Evolutionary conservation across 176 grass and related monocot species (phyloP).

Genomic region (Aegilops sharonensis): DNA sequence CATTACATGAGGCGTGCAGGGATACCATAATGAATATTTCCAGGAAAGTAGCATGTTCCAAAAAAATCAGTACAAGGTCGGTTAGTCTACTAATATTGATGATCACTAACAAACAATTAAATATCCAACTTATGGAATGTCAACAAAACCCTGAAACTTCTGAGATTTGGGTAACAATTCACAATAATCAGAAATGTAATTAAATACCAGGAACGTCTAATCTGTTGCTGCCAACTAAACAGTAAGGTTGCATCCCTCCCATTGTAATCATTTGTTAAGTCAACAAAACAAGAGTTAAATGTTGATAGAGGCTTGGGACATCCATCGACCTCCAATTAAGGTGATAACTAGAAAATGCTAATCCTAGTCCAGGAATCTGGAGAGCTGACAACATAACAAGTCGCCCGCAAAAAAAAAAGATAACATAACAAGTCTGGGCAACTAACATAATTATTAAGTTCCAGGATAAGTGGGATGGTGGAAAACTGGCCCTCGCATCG

Average conservation of each 20-base stretch:
- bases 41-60: background rate
- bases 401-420: background rate
- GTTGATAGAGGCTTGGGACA: background rate
- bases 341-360: background rate
- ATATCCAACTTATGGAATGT: background rate
- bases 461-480: background rate
- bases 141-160: background rate
- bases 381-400: too few relatives aligned
- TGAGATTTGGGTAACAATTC: background rate
- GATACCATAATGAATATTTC: background rate
- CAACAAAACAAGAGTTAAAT: background rate
- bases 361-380: background rate
- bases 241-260: background rate
- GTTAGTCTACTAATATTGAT: background rate
- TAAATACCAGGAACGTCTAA: background rate
- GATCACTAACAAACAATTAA: background rate
- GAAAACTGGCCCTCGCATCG: background rate
- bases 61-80: background rate
- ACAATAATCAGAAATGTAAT: background rate
- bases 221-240: slow-evolving; percentile 4
- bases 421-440: background rate
- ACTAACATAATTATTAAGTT: background rate
- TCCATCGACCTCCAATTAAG: background rate
- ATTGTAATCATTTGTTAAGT: background rate
- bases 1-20: background rate